These are phyloP conservation scores for Hibiscus syriacus DNA, from an alignment of 345 rosid species.

Conservation along the genomic window DNA sequence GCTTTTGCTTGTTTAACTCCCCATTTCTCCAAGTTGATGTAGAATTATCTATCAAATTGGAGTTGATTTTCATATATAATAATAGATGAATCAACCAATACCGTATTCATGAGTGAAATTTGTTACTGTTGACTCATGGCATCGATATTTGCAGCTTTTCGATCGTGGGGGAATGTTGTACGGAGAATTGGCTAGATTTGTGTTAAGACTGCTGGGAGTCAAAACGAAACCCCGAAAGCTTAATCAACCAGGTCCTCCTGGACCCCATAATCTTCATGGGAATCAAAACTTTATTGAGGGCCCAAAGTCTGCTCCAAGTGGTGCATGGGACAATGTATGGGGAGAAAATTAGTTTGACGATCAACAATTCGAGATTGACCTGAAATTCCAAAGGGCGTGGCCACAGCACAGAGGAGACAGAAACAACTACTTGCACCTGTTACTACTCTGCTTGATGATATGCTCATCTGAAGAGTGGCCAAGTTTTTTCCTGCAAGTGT, in stretches of 20 bases:
- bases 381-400: not conserved
- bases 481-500: not conserved
- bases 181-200: slow-evolving; percentile 95
- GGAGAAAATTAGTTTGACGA: slow-evolving; percentile 29
- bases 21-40: not conserved
- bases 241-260: slow-evolving; percentile 57
- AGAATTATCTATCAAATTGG: not conserved
- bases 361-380: not conserved
- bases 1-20: slow-evolving; percentile 1
- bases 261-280: slow-evolving; percentile 43
- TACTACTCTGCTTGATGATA: not conserved
- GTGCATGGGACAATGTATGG: slow-evolving; percentile 95
- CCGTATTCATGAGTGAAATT: not conserved
- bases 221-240: slow-evolving; percentile 61
- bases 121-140: slow-evolving; percentile 1
- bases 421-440: not conserved
- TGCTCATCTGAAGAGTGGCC: not conserved
- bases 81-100: not conserved
- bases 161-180: slow-evolving; percentile 82
- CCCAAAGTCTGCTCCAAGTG: slow-evolving; percentile 62
- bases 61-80: not conserved
- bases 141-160: slow-evolving; percentile 55
- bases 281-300: slow-evolving; percentile 65
- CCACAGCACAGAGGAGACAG: not conserved
- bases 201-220: slow-evolving; percentile 71